Evolutionary conservation across 2,329 filamentous ascomycete genomes (phyloP), one percentile per base, ranked within the genome.

Genomic region (Herpomyces periplanetae): DNA sequence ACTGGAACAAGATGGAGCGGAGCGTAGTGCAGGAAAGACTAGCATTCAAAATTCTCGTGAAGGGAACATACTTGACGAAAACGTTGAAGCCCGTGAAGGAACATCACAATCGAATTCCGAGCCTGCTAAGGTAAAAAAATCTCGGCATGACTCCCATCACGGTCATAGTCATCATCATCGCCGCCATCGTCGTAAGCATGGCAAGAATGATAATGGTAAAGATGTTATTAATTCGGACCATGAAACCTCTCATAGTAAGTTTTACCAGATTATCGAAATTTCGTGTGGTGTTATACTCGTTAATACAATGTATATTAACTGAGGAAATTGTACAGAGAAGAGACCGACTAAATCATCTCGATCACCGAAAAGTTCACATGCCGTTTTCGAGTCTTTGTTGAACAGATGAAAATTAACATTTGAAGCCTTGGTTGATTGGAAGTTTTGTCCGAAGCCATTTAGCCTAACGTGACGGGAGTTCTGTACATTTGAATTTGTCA

Each of bases 321-420:
- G 8, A 20, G 17, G 8, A 17, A 19, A 13, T 16, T 18, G 13
- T 19, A 19, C 8, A 14, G 11, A 17, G 21, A 22, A 13, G 17
- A 16, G n/a, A 13, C 10, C 18, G 20, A 12, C 16, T 15, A 13
- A 15, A 15, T 9, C 12, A 19, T 15, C 11, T 20, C 4, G 26
- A 24, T 19, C 23, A 15, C 21, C 27, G 10, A 21, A 23, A 19
- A 23, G 25, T 15, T 12, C 17, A 10, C 23, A 22, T 20, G 29
- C 28, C 12, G 22, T 27, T n/a, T 30, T 30, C 20, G 20, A 29
- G 16, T 25, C 25, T 8, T 17, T 31, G 17, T 20, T 26, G 10
- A 20, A 29, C 10, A 26, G 27, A 3, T 35, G 23, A 24, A 30
- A 16, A 25, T 33, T 9, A 22, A 31, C n/a, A n/a, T n/a, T n/a